Percentiles rank a stretch among this genome's conserved stretches.
Evolutionary conservation across 805 yeast species (phyloP).

Genomic region (Hanseniaspora singularis): DNA sequence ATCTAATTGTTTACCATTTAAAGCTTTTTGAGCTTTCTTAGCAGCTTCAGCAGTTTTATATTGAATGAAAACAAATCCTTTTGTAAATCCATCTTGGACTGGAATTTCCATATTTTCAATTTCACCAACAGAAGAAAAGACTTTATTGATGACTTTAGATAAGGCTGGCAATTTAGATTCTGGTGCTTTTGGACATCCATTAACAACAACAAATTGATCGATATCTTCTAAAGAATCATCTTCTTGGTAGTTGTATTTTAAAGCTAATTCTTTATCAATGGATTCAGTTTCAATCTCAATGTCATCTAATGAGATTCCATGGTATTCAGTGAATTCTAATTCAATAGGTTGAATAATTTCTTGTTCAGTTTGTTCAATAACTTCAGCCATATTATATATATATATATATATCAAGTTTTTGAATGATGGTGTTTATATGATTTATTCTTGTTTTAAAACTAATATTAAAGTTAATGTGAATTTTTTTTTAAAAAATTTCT

Average conservation of each 20-base stretch:
- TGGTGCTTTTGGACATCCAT: constrained; percentile 94
- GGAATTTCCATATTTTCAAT: constrained; percentile 76
- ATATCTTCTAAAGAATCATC: constrained; percentile 44
- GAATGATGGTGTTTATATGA: neutral
- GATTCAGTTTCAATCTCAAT: constrained; percentile 59
- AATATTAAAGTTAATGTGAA: too few relatives aligned
- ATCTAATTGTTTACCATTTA: constrained; percentile 85
- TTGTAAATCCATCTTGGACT: constrained; percentile 60
- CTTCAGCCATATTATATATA: constrained; percentile 16
- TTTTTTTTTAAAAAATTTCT: too few relatives aligned
- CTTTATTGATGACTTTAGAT: constrained; percentile 71
- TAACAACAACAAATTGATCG: constrained; percentile 73
- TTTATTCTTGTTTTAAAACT: neutral
- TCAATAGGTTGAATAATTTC: neutral
- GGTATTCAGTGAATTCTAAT: constrained; percentile 19
- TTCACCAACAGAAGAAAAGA: constrained; percentile 66
- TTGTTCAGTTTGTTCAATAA: neutral
- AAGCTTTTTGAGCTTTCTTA: constrained; percentile 61
- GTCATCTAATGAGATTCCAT: constrained; percentile 34
- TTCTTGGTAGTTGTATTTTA: constrained; percentile 21
- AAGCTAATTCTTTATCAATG: constrained; percentile 62
- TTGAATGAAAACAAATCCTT: constrained; percentile 79
- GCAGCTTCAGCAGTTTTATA: constrained; percentile 58
- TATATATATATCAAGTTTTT: constrained; percentile 14
- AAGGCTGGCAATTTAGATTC: constrained; percentile 74